phyloP scores from a whole-genome alignment of 2,329 filamentous ascomycete genomes.

The Lasiodiplodia hormozganensis region DNA sequence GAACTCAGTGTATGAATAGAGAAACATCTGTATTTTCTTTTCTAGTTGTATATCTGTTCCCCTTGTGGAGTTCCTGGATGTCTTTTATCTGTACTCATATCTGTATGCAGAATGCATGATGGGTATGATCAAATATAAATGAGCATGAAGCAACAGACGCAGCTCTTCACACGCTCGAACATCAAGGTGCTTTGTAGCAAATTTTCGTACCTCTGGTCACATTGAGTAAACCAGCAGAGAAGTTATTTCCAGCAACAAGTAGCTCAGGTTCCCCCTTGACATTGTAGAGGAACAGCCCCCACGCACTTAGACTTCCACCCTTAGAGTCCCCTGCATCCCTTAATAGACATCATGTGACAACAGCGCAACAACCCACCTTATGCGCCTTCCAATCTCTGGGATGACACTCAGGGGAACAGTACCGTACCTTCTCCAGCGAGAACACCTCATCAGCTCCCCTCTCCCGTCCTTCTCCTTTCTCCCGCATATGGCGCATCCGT shows the following conservation, averaged over 20 bases:
- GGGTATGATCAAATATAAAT: not conserved
- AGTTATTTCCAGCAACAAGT: no score
- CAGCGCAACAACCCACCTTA: slow-evolving; percentile 33
- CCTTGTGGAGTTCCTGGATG: not conserved
- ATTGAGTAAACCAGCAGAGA: not conserved
- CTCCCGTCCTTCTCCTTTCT: slow-evolving; percentile 32
- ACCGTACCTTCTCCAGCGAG: slow-evolving; percentile 55
- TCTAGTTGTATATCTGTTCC: not conserved
- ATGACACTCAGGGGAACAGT: slow-evolving; percentile 63
- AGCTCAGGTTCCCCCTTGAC: no score
- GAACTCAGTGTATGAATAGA: not conserved
- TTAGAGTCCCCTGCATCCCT: not conserved
- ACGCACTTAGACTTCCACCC: no score
- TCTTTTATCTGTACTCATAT: not conserved
- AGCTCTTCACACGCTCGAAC: not conserved
- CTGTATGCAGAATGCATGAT: not conserved
- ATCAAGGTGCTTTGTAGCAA: not conserved
- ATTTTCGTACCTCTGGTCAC: not conserved
- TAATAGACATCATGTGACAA: not conserved
- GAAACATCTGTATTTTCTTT: not conserved
- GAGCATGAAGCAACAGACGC: not conserved
- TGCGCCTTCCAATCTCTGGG: slow-evolving; percentile 63
- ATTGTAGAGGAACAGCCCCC: no score
- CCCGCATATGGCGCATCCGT: slow-evolving; percentile 32
- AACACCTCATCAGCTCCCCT: slow-evolving; percentile 53